Base-by-base conservation (phyloP, 1,284 basidiomycete genomes). In the Papiliotrema laurentii region DNA sequence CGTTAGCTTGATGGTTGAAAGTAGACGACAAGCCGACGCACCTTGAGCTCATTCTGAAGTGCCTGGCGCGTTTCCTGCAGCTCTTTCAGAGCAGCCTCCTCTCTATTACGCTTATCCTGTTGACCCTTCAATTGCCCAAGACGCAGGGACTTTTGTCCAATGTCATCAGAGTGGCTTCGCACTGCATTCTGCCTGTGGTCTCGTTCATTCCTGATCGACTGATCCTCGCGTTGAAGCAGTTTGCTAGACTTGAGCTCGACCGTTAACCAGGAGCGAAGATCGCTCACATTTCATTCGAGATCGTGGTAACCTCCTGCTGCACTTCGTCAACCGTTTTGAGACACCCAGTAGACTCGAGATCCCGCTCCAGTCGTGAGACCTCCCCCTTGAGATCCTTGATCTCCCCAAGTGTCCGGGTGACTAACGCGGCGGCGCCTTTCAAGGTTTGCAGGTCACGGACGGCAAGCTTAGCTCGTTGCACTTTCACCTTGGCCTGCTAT, bases 281-380 rank as follows among this genome's bases (percentile, higher is more conserved):
- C 27, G 33, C 84, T 61, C 57, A 94, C 91, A 91, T 78, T 46
- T 85, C 77, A 18, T 71, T 72, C 1, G 79, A 76, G 28, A 91
- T 61, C 4, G 73, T 72, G 46, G 86, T 81, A 6, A 93, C 75
- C 61, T 92, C 84, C 22, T 66, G 73, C 66, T 94, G 87, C 2
- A 96, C 84, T 44, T 92, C 89, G 42, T 90, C 87, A 1, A 82
- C 80, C 0, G 89, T 91, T 71, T 84, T 88, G 5, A 81, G 80
- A 13, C 84, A 85, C 2, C 90, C 91, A 1, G 82, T 83, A 4
- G 79, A 75, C 21, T 79, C 75, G 11, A 97, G 77, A 34, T 86
- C 83, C 30, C 76, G 76, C 69, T 94, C 87, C 33, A 90, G 75
- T 38, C 76, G 73, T n/a, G 71, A 54, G 33, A 87, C 80, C 39